Evolutionary conservation across 208 protist species (phyloP).

Genomic region (Leishmania amazonensis): DNA sequence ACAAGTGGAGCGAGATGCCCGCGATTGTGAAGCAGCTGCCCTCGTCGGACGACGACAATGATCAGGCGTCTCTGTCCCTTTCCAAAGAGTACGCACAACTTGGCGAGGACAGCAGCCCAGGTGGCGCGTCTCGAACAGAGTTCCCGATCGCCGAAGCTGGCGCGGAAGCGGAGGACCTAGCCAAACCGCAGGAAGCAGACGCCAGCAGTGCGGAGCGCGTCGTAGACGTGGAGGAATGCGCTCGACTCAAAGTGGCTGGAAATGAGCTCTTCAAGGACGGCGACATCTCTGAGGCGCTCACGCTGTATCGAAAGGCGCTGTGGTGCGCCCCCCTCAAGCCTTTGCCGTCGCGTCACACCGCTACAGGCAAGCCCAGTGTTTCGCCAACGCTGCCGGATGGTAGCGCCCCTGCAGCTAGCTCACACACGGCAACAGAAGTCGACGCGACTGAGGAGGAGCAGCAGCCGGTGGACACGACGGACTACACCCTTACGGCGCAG

Average conservation of each 20-base stretch:
- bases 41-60: constrained; percentile 22
- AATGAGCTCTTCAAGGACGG: constrained; percentile 66
- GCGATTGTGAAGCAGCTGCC: constrained; percentile 26
- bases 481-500: constrained; percentile 86
- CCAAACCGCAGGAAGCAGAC: neutral
- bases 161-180: neutral
- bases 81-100: neutral
- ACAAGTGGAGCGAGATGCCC: constrained; percentile 18
- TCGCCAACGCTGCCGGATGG: neutral
- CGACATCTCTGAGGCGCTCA: constrained; percentile 65
- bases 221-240: constrained; percentile 61
- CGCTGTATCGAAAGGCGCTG: constrained; percentile 67
- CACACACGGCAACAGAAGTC: neutral
- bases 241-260: constrained; percentile 64
- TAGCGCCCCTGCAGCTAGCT: neutral
- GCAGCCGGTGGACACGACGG: constrained; percentile 36
- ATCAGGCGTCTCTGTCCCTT: neutral
- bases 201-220: neutral
- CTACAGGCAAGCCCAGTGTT: neutral
- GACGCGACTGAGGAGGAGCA: neutral
- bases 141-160: neutral
- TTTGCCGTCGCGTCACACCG: constrained; percentile 17
- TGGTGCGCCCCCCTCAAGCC: constrained; percentile 67
- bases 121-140: neutral
- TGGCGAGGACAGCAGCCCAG: neutral